A percentile compares a stretch with the other conserved stretches of the same genome.
Conservation (phyloP, 257 asterid species). For the Solanum sejunctum region DNA sequence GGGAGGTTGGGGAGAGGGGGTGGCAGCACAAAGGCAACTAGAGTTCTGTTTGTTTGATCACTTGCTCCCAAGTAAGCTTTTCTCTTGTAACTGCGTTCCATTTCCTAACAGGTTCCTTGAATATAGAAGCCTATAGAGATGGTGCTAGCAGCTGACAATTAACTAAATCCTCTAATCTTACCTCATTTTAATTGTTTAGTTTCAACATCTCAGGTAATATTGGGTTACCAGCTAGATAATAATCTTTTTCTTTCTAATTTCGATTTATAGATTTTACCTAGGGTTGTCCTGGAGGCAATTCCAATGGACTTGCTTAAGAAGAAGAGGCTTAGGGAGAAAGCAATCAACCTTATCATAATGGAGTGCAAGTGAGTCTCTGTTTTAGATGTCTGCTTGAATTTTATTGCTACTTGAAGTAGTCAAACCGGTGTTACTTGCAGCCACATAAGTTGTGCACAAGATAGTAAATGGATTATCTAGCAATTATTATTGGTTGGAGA, state of each 20-base stretch:
- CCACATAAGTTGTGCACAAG: not conserved
- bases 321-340: slow-evolving; percentile 56
- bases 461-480: not conserved
- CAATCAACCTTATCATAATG: slow-evolving; percentile 44
- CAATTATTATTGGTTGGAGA: not conserved
- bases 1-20: not conserved
- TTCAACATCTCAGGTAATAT: not conserved
- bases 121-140: not conserved
- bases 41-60: not conserved
- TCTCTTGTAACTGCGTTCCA: not conserved
- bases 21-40: not conserved
- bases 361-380: slow-evolving; percentile 67
- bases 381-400: not conserved
- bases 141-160: not conserved
- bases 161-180: not conserved
- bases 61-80: not conserved
- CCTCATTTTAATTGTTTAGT: not conserved
- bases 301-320: slow-evolving; percentile 64
- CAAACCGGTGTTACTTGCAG: not conserved
- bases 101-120: not conserved
- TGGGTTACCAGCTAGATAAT: not conserved
- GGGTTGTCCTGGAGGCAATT: slow-evolving; percentile 76
- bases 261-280: slow-evolving; percentile 55
- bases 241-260: not conserved
- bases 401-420: not conserved